Base-by-base conservation (phyloP, 495 filamentous ascomycete genomes). In the Daldinia concentrica region DNA sequence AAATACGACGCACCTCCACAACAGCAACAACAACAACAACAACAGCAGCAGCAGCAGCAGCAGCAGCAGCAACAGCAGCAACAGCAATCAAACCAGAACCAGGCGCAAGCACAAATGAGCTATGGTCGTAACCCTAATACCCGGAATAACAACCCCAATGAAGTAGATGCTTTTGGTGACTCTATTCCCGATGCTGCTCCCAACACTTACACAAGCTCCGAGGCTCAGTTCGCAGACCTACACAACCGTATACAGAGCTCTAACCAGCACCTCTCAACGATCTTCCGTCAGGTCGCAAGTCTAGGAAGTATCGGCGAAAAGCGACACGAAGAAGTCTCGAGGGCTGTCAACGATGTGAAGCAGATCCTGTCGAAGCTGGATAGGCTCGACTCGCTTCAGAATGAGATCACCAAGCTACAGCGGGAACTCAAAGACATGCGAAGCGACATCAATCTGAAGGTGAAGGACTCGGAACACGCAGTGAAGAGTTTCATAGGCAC, bases 241-340 rank as follows among this genome's bases (percentile, higher is more conserved):
- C 87, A 93, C 79, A 90, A 91, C 83, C 89, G 93, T 8, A 79
- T 98, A 7, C 91, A 97, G 77, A 85, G 84, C 48, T 82, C 94
- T 68, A 90, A 90, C 82, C 89, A 93, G 69, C 89, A 90, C 59
- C 81, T 92, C 34, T 88, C 87, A 50, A 88, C 84, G 77, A 84
- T 95, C 76, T 86, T 91, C 78, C 87, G 87, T 48, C 84, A 91
- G 50, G 73, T 91, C n/a, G 82, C 82, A 6, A 80, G 83, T 64
- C 78, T 85, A 50, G 79, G 75, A 62, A 76, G 73, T 56, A 79
- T 87, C 45, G 81, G 81, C 66, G 87, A 93, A 54, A 82, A 86
- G 67, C 84, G 87, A 41, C 88, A 94, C 75, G 75, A 85, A 30
- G 87, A 94, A 65, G 56, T 79, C 6, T 80, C 79, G 6, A 65